Evolutionary conservation across 176 grass and related monocot genomes (phyloP), one percentile per base, ranked within the genome.

Genomic region (Urochloa ruziziensis): DNA sequence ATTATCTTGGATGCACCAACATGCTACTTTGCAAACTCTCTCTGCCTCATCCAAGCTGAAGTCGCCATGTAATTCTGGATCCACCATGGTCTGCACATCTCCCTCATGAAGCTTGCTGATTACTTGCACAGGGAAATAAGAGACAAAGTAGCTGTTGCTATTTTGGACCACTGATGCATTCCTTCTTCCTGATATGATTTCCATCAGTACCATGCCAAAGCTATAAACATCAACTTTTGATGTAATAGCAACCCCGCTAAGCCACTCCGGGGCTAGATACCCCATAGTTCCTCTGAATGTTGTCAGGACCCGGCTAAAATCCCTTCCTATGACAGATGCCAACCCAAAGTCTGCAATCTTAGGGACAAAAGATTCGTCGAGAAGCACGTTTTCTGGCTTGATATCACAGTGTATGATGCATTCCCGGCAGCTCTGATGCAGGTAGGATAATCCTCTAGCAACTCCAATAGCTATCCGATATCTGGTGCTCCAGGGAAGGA

Each of bases 321-420:
- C 66, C 36, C 66, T 42, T 4, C 66, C 66, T 24, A 68, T 10
- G 66, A 69, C 37, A 5, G 66, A 69, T 0, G 66, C 66, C 66
- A 69, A 27, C 66, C 66, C 37, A 43, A 69, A 69, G 39, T 69
- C 66, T 43, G 23, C 66, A 43, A 69, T 69, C 16, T 69, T 69
- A 3, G 66, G 66, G 2, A 43, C 37, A 16, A 69, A 69, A 2
- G 23, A 25, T 43, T 69, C 66, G 4, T 43, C 2, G 23, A 69
- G 66, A 43, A 69, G 66, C 24, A 69, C 40, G 66, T 69, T 69
- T 16, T 25, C 66, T 5, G 37, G 37, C 23, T 69, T 69, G 37
- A 69, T 43, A 4, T 69, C 66, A 1, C 66, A 69, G 23, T 69
- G 66, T 43, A 69, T 69, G 66, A 69, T 69, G 66, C 37, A 69